Percentiles rank a stretch among this genome's conserved stretches.
phyloP scores from a whole-genome alignment of 108 stramenopile genomes.

The Schizochytrium sp. region DNA sequence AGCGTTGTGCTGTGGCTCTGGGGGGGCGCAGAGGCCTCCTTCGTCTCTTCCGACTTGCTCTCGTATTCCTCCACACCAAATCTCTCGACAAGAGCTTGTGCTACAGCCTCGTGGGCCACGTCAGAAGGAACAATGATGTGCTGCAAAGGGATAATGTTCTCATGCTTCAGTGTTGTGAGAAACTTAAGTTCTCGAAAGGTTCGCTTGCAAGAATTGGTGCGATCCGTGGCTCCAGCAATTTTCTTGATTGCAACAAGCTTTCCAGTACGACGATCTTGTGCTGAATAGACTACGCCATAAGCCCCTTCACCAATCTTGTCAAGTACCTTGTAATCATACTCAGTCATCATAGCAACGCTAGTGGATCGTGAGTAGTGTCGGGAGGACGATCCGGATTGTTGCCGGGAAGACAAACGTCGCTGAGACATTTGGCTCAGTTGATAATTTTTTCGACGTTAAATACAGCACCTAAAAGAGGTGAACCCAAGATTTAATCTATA shows the following conservation, averaged over 20 bases:
- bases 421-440: no score
- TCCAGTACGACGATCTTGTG: background rate
- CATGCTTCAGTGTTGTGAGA: constrained; percentile 41
- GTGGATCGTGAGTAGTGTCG: background rate
- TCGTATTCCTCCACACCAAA: constrained; percentile 12
- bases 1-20: background rate
- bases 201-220: constrained; percentile 67
- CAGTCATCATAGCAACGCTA: constrained; percentile 31
- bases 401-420: no score
- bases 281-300: constrained; percentile 68
- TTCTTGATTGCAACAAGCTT: constrained; percentile 70
- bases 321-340: constrained; percentile 39
- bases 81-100: constrained; percentile 12
- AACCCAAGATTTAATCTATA: no score
- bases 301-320: constrained; percentile 70
- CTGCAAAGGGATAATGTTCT: constrained; percentile 46
- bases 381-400: background rate
- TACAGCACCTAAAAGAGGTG: no score
- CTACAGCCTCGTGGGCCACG: background rate
- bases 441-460: no score
- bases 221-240: constrained; percentile 66
- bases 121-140: constrained; percentile 12
- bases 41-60: constrained; percentile 48
- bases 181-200: constrained; percentile 60
- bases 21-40: background rate